A percentile compares a stretch with the other conserved stretches of the same genome.
Evolutionary conservation across 176 grass and related monocot genomes (phyloP).

Genomic region (Triticum monococcum): DNA sequence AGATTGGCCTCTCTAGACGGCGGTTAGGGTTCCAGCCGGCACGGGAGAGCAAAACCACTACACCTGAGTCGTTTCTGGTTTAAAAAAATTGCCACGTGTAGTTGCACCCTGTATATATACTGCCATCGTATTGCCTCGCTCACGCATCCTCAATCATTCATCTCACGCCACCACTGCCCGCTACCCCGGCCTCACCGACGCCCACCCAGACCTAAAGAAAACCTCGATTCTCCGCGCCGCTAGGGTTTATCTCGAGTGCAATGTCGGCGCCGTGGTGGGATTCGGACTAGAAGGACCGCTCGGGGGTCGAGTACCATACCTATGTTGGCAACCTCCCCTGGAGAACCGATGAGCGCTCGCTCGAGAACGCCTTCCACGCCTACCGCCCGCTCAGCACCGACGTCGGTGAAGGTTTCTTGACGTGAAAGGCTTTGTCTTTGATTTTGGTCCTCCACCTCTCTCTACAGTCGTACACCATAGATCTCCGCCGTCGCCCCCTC

Average conservation of each 20-base stretch:
- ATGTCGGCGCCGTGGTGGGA: constrained; percentile 39
- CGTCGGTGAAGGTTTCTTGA: not conserved
- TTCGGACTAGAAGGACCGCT: not conserved
- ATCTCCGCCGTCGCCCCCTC: no score
- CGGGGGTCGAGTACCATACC: not conserved
- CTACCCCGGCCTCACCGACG: no score
- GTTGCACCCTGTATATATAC: not conserved
- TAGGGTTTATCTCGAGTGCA: not conserved
- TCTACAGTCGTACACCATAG: no score
- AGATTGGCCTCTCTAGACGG: no score
- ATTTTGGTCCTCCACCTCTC: not conserved
- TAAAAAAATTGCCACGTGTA: no score
- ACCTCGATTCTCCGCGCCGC: not conserved
- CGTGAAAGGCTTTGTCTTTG: not conserved
- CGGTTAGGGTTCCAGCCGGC: no score
- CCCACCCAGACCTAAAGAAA: not conserved
- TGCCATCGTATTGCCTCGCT: not conserved
- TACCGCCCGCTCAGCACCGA: constrained; percentile 48
- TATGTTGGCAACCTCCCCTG: constrained; percentile 54
- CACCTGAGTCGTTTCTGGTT: no score
- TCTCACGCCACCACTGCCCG: not conserved
- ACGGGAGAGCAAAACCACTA: no score
- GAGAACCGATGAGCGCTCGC: constrained; percentile 46
- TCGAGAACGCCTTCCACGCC: constrained; percentile 51
- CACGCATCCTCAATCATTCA: not conserved